phyloP scores from a whole-genome alignment of 2,329 filamentous ascomycete species.

The Colletotrichum caudatum region DNA sequence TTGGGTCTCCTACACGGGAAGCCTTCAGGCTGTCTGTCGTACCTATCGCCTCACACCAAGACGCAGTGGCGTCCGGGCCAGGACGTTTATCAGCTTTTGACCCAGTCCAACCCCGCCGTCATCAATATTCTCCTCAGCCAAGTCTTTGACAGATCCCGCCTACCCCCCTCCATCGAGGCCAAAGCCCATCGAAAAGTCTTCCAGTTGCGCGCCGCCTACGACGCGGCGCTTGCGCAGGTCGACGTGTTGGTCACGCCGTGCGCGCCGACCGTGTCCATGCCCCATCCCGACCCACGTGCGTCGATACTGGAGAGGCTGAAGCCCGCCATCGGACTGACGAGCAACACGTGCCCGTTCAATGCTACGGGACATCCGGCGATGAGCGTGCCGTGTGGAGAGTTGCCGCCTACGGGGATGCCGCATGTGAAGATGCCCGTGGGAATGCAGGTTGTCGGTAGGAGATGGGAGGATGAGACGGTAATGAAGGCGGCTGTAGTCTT shows the following conservation, averaged over 20 bases:
- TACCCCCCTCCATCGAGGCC: constrained; percentile 49
- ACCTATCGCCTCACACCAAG: background rate
- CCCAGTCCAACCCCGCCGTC: constrained; percentile 57
- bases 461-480: constrained; percentile 47
- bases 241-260: constrained; percentile 63
- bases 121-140: constrained; percentile 53
- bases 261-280: constrained; percentile 58
- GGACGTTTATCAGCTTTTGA: constrained; percentile 46
- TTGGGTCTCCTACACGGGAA: constrained; percentile 49
- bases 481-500: constrained; percentile 48
- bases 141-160: constrained; percentile 43
- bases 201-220: constrained; percentile 61
- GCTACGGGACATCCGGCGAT: constrained; percentile 63
- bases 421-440: constrained; percentile 56
- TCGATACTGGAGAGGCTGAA: constrained; percentile 56
- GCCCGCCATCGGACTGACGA: constrained; percentile 57
- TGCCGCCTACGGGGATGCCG: background rate
- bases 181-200: constrained; percentile 61
- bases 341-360: constrained; percentile 62
- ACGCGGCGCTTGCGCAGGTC: constrained; percentile 55
- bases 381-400: constrained; percentile 13
- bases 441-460: constrained; percentile 49
- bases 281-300: constrained; percentile 51
- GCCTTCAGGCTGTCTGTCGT: constrained; percentile 28
- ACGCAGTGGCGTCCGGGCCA: constrained; percentile 48